These are phyloP conservation scores for Lipomyces spencermartinsiae DNA, from an alignment of 805 yeast species.

Conservation along the genomic window DNA sequence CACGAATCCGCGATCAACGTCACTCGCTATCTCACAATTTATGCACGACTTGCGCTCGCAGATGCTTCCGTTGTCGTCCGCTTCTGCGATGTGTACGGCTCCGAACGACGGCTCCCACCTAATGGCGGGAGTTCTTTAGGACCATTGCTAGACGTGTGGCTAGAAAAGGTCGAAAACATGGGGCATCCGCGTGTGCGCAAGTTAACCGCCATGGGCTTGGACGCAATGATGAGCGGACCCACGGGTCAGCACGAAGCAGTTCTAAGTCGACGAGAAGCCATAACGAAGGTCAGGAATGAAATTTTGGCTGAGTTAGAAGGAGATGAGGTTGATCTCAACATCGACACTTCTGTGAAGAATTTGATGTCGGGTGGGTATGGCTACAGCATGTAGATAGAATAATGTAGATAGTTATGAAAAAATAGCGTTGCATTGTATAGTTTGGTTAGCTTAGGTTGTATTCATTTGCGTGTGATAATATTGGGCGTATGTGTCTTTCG, in stretches of 20 bases:
- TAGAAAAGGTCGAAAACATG: constrained; percentile 54
- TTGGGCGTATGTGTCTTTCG: not conserved
- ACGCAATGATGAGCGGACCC: constrained; percentile 51
- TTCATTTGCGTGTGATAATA: not conserved
- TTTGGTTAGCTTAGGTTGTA: constrained; percentile 11
- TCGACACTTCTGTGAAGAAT: constrained; percentile 19
- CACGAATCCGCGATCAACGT: constrained; percentile 46
- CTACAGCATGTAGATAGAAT: constrained; percentile 9
- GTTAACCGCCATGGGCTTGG: constrained; percentile 65
- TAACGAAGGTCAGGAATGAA: constrained; percentile 21
- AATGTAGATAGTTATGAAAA: not conserved
- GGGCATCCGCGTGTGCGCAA: constrained; percentile 81
- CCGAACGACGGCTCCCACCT: not conserved
- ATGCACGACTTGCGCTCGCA: constrained; percentile 41
- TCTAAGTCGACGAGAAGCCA: constrained; percentile 8
- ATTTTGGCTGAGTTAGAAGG: constrained; percentile 31
- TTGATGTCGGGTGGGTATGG: constrained; percentile 12
- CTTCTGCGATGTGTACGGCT: constrained; percentile 32
- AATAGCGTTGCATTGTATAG: not conserved
- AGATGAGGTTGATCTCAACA: constrained; percentile 27
- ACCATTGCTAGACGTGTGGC: constrained; percentile 44
- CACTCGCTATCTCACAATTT: constrained; percentile 40
- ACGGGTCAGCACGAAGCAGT: constrained; percentile 15
- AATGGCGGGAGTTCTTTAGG: constrained; percentile 20
- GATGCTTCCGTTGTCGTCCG: constrained; percentile 38